phyloP scores from a whole-genome alignment of 1,284 basidiomycete genomes.

The Ceratobasidium sp. region DNA sequence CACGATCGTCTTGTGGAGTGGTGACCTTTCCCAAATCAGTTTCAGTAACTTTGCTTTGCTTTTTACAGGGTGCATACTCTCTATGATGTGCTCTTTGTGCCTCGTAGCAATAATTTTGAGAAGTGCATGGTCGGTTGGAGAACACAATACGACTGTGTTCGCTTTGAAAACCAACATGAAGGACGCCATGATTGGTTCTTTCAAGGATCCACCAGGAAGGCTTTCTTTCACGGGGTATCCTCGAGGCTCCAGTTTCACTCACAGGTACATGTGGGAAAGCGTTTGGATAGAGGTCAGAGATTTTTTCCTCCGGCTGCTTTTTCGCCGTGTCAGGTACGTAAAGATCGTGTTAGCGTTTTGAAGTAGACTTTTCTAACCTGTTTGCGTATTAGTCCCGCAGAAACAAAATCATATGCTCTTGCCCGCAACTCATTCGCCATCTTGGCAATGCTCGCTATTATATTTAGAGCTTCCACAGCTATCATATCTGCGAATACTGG shows the following conservation, averaged over 20 bases:
- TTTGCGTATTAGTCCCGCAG: neutral
- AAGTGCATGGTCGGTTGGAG: neutral
- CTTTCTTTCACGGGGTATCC: too few relatives aligned
- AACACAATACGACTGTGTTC: neutral
- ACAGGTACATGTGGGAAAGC: neutral
- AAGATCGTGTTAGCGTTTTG: neutral
- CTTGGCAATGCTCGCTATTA: neutral
- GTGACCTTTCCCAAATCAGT: neutral
- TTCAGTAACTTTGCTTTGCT: neutral
- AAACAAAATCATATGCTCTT: neutral
- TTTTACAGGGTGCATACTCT: neutral
- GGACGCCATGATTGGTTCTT: neutral
- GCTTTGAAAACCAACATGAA: neutral
- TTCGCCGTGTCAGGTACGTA: constrained; percentile 15
- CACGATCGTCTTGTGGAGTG: neutral
- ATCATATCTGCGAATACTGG: neutral
- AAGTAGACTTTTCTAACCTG: neutral
- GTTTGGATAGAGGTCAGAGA: neutral
- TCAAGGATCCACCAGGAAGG: too few relatives aligned
- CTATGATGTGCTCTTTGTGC: neutral
- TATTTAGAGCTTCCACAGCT: neutral
- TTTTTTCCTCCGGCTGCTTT: neutral
- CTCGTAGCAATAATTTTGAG: neutral
- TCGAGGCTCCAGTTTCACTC: neutral
- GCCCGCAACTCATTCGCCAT: neutral